Base-by-base conservation (phyloP, 495 filamentous ascomycete species). In the Talaromyces adpressus region DNA sequence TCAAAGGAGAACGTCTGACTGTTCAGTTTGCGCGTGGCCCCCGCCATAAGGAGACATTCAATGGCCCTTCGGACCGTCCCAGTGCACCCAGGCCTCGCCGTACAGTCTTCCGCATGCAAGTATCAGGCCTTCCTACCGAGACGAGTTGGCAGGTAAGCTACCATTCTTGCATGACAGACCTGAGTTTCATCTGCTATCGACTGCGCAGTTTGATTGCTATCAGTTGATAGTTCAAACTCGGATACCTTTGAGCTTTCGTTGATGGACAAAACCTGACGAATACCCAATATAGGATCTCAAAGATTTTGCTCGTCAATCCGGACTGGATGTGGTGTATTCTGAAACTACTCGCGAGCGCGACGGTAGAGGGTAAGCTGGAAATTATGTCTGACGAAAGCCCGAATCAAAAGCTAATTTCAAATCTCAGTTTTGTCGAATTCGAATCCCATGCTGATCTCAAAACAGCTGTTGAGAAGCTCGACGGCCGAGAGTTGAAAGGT, bases 101-200 rank as follows among this genome's bases (percentile, higher is more conserved):
- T 73, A 98, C 95, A 68, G 87, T 91, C 63, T 91, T 90, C 75
- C 91, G 94, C 72, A 97, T 98, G 94, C 87, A 92, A 76, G 93
- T 98, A 69, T 90, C 90, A 84, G 93, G 92, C 80, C 92, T 98
- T 79, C 93, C 93, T 71, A 84, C 84, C 77, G 95, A 98, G 83
- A 98, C 95, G 82, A 97, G 92, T 85, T 98, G 94, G 94, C 94
- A 98, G 94, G 94, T 98, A 90, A 95, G 94, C 90, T 88, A 72
- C 77, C 75, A 79, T 64, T 66, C 64, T 36, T 64, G 75, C 68
- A 75, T 70, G 70, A 75, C 69, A 73, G 78, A 78, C 78, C 70
- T 76, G 18, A 49, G 0, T 68, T 77, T 51, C 12, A 57, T 57
- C 63, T 70, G 62, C 66, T 25, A 25, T 54, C 51, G n/a, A 54